These are phyloP conservation scores for Crucihimalaya himalaica DNA, from an alignment of 345 rosid genomes.

Conservation along the genomic window DNA sequence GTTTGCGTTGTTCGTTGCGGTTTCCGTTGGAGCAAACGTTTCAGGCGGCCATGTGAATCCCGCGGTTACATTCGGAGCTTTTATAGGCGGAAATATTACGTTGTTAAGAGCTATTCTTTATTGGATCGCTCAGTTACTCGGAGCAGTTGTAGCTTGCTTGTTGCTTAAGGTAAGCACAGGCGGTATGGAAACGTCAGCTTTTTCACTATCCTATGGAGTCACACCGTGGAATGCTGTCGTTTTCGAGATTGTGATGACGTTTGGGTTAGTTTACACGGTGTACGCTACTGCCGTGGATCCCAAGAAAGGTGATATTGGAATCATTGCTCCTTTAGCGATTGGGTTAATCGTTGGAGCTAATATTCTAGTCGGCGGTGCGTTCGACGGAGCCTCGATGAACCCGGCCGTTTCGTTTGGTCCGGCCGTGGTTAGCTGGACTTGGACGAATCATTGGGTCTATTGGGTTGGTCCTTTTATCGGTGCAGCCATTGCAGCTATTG, in stretches of 20 bases:
- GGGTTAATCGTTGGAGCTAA: conserved; percentile 94
- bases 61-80: conserved; percentile 86
- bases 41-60: conserved; percentile 95
- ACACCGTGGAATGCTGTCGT: conserved; percentile 73
- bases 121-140: conserved; percentile 84
- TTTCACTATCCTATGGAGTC: conserved; percentile 68
- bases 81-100: conserved; percentile 72
- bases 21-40: conserved; percentile 71
- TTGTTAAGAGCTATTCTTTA: conserved; percentile 63
- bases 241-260: conserved; percentile 94
- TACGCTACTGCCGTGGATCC: conserved; percentile 93
- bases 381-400: conserved; percentile 93
- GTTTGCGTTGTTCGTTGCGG: conserved; percentile 75
- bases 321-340: conserved; percentile 81
- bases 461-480: conserved; percentile 91
- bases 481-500: conserved; percentile 66
- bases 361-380: conserved; percentile 89
- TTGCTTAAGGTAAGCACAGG: conserved; percentile 75
- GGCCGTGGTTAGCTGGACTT: conserved; percentile 93
- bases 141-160: conserved; percentile 79
- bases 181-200: conserved; percentile 67
- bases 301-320: conserved; percentile 80
- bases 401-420: conserved; percentile 96
- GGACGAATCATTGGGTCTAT: conserved; percentile 92
- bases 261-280: conserved; percentile 86